Base-by-base conservation (phyloP, 768 basidiomycete genomes). In the Crucibulum laeve region DNA sequence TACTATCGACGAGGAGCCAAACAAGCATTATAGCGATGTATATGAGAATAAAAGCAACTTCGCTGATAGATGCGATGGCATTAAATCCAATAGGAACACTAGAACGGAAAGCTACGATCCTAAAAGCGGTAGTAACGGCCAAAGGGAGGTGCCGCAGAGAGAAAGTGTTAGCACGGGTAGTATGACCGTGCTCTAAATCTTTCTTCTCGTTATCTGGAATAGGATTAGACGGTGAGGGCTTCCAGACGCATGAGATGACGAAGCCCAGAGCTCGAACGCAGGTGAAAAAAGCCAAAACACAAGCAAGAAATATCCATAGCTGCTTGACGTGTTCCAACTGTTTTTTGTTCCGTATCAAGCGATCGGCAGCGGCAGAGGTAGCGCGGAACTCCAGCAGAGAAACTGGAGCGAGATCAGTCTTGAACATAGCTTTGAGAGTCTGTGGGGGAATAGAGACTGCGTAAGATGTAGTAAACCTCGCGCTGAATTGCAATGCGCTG, bases 41-140 rank as follows among this genome's bases (percentile, higher is more conserved):
- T 2, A 53, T 59, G 24, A 65, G 44, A 32, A 74, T 71, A 51
- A 80, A 75, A 22, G 65, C 42, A 3, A 78, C 43, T 40, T 82
- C 79, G 1, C 65, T 60, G 13, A 76, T 41, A 38, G 69, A 61
- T 32, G 65, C 54, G 46, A 65, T 45, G 34, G 60, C 44, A 22
- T 50, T 51, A 23, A 64, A 56, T 11, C 75, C 76, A 17, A 77
- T 60, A 13, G 72, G 64, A 25, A 80, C 46, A 3, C 67, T 70
- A 54, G 62, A 65, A 11, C 79, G 73, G 52, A 79, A 80, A 5
- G 70, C 68, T 15, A 72, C 44, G 17, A 78, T 70, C 17, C 71
- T 68, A 56, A 78, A 79, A 5, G 56, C 57, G 10, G 76, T 67
- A 25, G 65, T 55, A 17, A 65, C 22, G 1, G 70, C 73, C n/a